Conservation (phyloP, 108 stramenopile genomes). For the Fragilaria crotonensis region DNA sequence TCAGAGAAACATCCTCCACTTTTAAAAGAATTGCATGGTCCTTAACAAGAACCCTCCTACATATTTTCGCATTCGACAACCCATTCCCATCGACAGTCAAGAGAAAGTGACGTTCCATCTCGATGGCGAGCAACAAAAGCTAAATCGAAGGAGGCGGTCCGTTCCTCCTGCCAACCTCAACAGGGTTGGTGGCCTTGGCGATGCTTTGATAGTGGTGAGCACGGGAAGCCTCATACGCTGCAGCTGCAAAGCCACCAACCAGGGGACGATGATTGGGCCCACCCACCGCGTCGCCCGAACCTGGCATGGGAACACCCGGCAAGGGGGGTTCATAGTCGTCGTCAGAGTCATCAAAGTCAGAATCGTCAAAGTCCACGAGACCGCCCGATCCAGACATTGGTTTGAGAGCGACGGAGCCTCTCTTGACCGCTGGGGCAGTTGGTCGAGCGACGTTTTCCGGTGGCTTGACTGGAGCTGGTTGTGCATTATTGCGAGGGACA, state of each 20-base stretch:
- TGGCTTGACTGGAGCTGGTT: slow-evolving; percentile 2
- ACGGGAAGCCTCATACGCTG: slow-evolving; percentile 75
- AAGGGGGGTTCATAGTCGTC: slow-evolving; percentile 31
- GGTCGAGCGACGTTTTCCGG: slow-evolving; percentile 4
- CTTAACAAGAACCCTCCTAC: too few species aligned
- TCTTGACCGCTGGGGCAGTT: slow-evolving; percentile 2
- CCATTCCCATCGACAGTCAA: too few species aligned
- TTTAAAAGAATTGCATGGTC: too few species aligned
- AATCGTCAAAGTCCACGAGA: slow-evolving; percentile 49
- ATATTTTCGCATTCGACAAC: too few species aligned
- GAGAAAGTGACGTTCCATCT: too few species aligned
- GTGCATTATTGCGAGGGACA: neutral
- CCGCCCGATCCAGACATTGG: slow-evolving; percentile 36
- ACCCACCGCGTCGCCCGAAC: slow-evolving; percentile 22
- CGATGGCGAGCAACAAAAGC: too few species aligned
- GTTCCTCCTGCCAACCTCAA: neutral
- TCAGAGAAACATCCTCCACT: too few species aligned
- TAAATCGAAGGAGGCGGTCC: slow-evolving; percentile 8
- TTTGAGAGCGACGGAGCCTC: slow-evolving; percentile 20
- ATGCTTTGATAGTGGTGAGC: slow-evolving; percentile 39
- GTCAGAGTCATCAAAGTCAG: slow-evolving; percentile 48
- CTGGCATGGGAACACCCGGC: slow-evolving; percentile 15
- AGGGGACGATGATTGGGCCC: slow-evolving; percentile 55
- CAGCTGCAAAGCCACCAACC: slow-evolving; percentile 81
- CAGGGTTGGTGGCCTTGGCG: neutral